Percentiles rank a stretch among this genome's conserved stretches.
Conservation (phyloP, 345 rosid species). For the Xanthoceras sorbifolium region DNA sequence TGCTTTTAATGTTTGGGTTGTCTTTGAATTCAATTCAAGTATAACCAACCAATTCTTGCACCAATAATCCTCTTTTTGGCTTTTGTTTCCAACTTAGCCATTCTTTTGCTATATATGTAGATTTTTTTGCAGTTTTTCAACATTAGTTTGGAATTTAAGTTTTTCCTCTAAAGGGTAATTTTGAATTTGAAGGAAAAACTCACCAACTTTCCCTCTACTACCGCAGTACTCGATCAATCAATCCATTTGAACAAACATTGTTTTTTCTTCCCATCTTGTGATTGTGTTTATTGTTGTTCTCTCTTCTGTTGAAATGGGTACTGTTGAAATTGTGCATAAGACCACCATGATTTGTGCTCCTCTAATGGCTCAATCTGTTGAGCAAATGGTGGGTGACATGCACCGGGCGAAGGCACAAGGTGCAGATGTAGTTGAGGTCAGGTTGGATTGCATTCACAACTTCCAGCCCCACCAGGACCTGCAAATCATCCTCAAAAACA, state of each 20-base stretch:
- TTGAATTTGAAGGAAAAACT: neutral
- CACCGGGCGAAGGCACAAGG: constrained; percentile 48
- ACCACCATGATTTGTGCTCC: constrained; percentile 43
- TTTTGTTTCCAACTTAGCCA: no score
- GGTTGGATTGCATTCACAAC: constrained; percentile 47
- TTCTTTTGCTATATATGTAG: neutral
- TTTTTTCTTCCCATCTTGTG: neutral
- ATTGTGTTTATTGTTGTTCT: neutral
- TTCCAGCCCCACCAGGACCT: constrained; percentile 48
- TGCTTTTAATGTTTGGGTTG: no score
- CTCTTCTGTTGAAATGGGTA: constrained; percentile 27
- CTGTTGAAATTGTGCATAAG: constrained; percentile 4
- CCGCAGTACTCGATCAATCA: no score
- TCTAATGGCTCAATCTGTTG: constrained; percentile 42
- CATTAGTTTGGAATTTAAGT: neutral
- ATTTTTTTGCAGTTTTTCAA: neutral
- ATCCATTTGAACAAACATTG: constrained; percentile 6
- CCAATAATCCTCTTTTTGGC: no score
- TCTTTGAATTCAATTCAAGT: no score
- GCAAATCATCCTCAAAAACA: constrained; percentile 38
- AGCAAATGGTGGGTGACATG: constrained; percentile 44
- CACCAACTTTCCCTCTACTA: constrained; percentile 1
- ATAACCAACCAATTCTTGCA: no score
- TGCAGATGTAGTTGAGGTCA: constrained; percentile 53
- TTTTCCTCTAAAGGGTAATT: neutral